These are phyloP conservation scores for Hygrocybe punicea DNA, from an alignment of 768 basidiomycete species.

Conservation along the genomic window DNA sequence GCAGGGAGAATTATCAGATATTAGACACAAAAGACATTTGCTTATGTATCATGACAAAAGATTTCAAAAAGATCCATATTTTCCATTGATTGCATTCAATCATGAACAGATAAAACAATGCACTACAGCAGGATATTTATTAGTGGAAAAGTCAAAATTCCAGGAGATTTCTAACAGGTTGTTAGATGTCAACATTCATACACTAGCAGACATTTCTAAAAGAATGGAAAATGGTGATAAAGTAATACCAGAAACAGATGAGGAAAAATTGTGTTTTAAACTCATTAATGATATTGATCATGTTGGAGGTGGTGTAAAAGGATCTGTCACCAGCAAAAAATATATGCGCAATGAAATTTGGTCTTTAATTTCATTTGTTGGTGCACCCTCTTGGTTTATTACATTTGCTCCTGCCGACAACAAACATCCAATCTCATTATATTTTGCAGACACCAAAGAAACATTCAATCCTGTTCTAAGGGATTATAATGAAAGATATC, in stretches of 20 bases:
- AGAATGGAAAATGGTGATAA: neutral
- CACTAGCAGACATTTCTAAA: conserved; percentile 10
- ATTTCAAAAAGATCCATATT: conserved; percentile 28
- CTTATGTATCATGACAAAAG: conserved; percentile 30
- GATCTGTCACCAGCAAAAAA: conserved; percentile 9
- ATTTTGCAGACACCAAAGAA: neutral
- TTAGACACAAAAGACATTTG: conserved; percentile 19
- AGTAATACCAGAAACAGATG: conserved; percentile 17
- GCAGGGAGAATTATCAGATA: conserved; percentile 8
- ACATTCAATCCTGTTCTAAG: conserved; percentile 11
- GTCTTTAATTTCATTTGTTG: neutral
- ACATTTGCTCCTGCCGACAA: conserved; percentile 9
- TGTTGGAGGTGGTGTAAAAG: conserved; percentile 29
- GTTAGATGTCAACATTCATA: conserved; percentile 16
- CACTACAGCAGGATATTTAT: conserved; percentile 25
- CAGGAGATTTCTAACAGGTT: conserved; percentile 20
- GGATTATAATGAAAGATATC: conserved; percentile 7
- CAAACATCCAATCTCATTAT: conserved; percentile 2
- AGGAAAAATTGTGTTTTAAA: conserved; percentile 34
- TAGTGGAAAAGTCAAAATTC: conserved; percentile 27
- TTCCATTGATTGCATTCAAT: conserved; percentile 28
- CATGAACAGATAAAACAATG: conserved; percentile 29
- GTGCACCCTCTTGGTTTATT: conserved; percentile 9
- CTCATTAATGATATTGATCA: conserved; percentile 35
- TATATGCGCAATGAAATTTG: conserved; percentile 29